Percentiles rank a stretch among this genome's conserved stretches.
These are phyloP conservation scores for Xylariales sp. DNA, from an alignment of 2,329 filamentous ascomycete species.

Conservation along the genomic window DNA sequence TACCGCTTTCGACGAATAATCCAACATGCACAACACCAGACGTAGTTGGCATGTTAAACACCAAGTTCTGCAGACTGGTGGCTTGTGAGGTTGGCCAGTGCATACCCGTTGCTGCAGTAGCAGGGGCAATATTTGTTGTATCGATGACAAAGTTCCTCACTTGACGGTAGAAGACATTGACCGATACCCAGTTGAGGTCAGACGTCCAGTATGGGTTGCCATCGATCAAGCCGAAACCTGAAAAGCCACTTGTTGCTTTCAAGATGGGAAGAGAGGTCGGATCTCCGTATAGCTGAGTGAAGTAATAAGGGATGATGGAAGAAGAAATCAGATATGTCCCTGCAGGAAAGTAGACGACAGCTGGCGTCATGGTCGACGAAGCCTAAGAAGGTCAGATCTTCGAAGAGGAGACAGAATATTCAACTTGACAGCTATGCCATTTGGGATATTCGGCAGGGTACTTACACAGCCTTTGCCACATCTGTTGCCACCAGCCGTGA, in stretches of 20 bases:
- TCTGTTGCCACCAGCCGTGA: conserved; percentile 33
- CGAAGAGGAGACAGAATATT: background rate
- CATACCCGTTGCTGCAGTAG: conserved; percentile 37
- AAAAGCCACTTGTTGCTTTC: conserved; percentile 47
- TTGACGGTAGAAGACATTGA: conserved; percentile 60
- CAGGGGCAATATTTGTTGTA: conserved; percentile 26
- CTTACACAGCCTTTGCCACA: conserved; percentile 39
- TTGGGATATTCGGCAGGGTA: background rate
- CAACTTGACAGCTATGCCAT: background rate
- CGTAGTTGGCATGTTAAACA: conserved; percentile 39
- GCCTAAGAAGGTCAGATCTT: conserved; percentile 22
- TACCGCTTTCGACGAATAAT: conserved; percentile 29
- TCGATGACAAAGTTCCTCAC: conserved; percentile 64
- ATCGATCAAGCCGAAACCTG: conserved; percentile 53
- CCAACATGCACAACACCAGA: conserved; percentile 26
- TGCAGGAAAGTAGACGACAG: conserved; percentile 38
- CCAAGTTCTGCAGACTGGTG: conserved; percentile 46
- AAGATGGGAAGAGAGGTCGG: conserved; percentile 51
- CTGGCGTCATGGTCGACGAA: conserved; percentile 35
- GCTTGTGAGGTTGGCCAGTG: conserved; percentile 63
- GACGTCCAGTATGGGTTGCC: conserved; percentile 44
- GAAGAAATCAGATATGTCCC: conserved; percentile 52
- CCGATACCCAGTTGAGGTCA: conserved; percentile 37
- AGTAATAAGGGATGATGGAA: conserved; percentile 58
- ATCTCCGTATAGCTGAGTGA: conserved; percentile 58